Evolutionary conservation across 2,329 filamentous ascomycete genomes (phyloP).

Genomic region (Chalara sp.): DNA sequence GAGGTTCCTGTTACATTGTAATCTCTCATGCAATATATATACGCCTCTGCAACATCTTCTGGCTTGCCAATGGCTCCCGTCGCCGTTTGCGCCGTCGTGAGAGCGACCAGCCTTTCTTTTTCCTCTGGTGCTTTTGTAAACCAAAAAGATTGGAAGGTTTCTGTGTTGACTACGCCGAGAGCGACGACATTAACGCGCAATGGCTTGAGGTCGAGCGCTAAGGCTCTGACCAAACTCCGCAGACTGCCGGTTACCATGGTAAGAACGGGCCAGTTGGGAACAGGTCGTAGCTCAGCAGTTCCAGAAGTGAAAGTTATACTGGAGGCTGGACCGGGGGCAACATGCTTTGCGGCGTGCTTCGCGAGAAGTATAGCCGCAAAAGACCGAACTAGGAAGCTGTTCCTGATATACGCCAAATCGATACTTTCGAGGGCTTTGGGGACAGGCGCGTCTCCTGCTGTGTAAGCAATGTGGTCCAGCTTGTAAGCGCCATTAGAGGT

Average conservation of each 20-base stretch:
- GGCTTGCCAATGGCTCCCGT: no score
- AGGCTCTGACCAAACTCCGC: constrained; percentile 42
- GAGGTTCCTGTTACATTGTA: no score
- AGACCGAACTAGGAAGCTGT: not conserved
- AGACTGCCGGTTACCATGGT: constrained; percentile 40
- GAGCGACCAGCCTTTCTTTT: no score
- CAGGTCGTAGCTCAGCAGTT: constrained; percentile 6
- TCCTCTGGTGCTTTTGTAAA: no score
- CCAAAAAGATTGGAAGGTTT: constrained; percentile 9
- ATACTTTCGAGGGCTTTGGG: constrained; percentile 1
- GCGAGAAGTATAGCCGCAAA: constrained; percentile 2
- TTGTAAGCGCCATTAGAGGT: not conserved
- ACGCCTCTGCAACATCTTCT: no score
- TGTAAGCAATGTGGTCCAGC: constrained; percentile 16
- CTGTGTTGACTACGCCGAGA: constrained; percentile 46
- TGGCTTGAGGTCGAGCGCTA: constrained; percentile 57
- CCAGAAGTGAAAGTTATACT: constrained; percentile 15
- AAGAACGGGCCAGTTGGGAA: constrained; percentile 36
- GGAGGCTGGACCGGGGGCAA: constrained; percentile 5
- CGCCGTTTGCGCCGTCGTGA: no score
- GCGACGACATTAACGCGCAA: constrained; percentile 54
- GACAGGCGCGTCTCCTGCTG: constrained; percentile 5
- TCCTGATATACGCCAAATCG: not conserved
- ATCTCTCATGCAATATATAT: no score
- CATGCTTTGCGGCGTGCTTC: constrained; percentile 8